Base-by-base conservation (phyloP, 768 basidiomycete genomes). In the Candolleomyces eurysporus region DNA sequence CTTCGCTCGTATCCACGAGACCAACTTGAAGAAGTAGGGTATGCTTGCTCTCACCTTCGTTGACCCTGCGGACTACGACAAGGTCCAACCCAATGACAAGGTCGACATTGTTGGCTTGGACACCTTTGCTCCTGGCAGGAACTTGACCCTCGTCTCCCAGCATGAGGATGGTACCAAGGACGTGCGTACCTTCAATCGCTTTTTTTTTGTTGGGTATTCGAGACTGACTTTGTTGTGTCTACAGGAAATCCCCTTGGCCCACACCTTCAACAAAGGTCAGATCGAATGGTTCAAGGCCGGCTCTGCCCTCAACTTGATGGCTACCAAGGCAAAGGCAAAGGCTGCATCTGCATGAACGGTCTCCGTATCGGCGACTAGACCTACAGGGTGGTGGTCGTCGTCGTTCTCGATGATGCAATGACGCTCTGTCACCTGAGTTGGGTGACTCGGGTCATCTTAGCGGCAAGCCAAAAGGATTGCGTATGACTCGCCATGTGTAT, bases 271-370 rank as follows among this genome's bases (percentile, higher is more conserved):
- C 72, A 89, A 94, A 76, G 94, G 94, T 51, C 96, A 97, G 78
- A 96, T 97, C 71, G 93, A 85, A 68, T 97, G 96, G 96, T 98
- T 97, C 88, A 96, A 95, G 84, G 94, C 94, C 69, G 96, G 96
- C 46, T 94, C 91, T 66, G 93, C 94, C 17, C 86, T 96, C 57
- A 95, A 96, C 83, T 71, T 94, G 77, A 90, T 89, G 88, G 88
- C 87, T 63, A 79, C 85, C 63, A 84, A 82, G 74, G 86, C 87
- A 50, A 87, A 82, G 71, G 69, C 36, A n/a, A 53, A 61, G 54
- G 53, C 60, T 22, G 32, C 53, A 31, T 46, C 13, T 51, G 16
- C 16, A 31, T 53, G 10, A 32, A 26, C 14, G 22, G 26, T 36
- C 11, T 32, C 26, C 50, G 22, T 36, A 10, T 9, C 9, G 5